Base-by-base conservation (phyloP, 2,329 filamentous ascomycete species). In the Aspergillus hiratsukae region DNA sequence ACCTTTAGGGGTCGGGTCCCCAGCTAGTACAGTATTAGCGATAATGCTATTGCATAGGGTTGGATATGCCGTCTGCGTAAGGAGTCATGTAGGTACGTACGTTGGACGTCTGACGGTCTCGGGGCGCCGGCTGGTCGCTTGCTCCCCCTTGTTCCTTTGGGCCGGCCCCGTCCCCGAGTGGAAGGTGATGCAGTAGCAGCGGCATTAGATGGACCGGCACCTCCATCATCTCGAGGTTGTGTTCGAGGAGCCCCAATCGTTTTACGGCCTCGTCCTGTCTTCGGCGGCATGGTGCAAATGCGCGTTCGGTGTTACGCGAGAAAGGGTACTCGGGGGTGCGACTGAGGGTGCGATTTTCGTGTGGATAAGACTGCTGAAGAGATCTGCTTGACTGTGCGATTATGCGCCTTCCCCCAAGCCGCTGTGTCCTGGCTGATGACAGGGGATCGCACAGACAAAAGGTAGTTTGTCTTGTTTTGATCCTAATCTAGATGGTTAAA, bases 1-100 rank as follows among this genome's bases (percentile, higher is more conserved):
- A 62, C 81, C 81, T 57, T 81, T 78, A 1, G 88, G 88, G 48
- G 89, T 76, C 29, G 89, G 88, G 66, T 91, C 88, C 58, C 89
- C 89, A 65, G 88, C 88, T 91, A 61, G 14, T 19, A 28, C 10
- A 4, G 19, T 45, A 60, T 66, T 49, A 62, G 55, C 41, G 51
- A 49, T 50, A 21, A 25, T 56, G 40, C 40, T 48, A 48, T 21
- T 40, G 41, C 49, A 35, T 21, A 48, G 23, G 14, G 27, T 7
- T 17, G 31, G 21, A 9, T 17, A 29, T 21, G 29, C 9, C 9
- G 45, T 21, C 19, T 27, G 28, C 3, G 19, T 31, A 11, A 21
- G 48, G 21, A 21, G 25, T n/a, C 52, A 45, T 40, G n/a, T 29
- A 21, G 45, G 19, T 53, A 62, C 69, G 51, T 71, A 77, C 75